Evolutionary conservation across 2,329 filamentous ascomycete species (phyloP).

Genomic region (Apiospora hydei): DNA sequence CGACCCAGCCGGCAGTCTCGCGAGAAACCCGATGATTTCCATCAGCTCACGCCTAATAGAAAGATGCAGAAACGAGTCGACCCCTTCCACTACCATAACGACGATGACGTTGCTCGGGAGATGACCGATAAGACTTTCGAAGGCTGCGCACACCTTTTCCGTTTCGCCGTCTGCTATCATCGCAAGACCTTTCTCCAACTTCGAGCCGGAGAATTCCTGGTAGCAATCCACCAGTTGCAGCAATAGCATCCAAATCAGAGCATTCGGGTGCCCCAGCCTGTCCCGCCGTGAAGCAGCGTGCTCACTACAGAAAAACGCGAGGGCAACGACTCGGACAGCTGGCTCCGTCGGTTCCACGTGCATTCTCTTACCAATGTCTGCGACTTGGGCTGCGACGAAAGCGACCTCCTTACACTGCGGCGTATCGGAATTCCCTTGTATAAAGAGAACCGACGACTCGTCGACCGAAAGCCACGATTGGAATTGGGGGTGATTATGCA

Average conservation of each 20-base stretch:
- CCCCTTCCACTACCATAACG: background rate
- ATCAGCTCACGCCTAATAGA: background rate
- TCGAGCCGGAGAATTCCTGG: background rate
- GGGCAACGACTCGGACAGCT: background rate
- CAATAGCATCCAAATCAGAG: background rate
- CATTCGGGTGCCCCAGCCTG: background rate
- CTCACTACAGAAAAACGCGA: conserved; percentile 16
- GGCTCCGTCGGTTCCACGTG: background rate
- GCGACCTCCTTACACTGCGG: background rate
- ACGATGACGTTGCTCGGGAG: background rate
- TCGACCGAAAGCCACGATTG: conserved; percentile 6
- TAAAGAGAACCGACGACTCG: background rate
- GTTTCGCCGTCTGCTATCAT: background rate
- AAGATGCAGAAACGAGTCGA: background rate
- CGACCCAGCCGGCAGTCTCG: background rate
- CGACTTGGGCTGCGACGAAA: background rate
- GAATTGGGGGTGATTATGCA: background rate
- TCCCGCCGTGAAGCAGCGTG: background rate
- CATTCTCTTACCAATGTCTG: background rate
- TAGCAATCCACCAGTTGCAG: background rate
- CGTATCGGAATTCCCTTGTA: background rate
- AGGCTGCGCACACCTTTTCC: background rate
- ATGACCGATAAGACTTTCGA: background rate
- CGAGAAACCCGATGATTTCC: background rate
- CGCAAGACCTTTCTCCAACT: background rate